phyloP scores from a whole-genome alignment of 768 basidiomycete genomes.

The Boletales sp. region DNA sequence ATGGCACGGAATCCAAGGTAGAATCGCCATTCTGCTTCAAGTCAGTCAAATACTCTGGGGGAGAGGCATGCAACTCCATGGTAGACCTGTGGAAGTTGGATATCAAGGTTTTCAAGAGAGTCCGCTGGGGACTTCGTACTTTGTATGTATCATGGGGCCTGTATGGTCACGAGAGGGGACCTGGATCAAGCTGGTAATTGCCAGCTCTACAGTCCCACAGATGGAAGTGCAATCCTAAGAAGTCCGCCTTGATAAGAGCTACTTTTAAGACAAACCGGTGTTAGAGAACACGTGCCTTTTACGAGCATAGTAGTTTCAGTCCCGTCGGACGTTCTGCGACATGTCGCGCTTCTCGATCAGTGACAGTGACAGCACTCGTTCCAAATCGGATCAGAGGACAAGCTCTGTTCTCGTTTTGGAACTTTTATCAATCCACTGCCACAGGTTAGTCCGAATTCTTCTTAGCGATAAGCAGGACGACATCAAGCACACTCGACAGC shows the following conservation, averaged over 20 bases:
- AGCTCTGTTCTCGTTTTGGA: no score
- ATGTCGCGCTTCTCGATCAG: no score
- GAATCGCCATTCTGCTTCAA: slow-evolving; percentile 9
- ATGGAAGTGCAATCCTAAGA: no score
- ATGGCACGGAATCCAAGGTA: slow-evolving; percentile 2
- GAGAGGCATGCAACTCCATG: slow-evolving; percentile 3
- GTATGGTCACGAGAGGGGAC: no score
- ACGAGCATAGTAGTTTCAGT: no score
- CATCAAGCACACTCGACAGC: slow-evolving; percentile 23
- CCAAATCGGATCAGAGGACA: no score
- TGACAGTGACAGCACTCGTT: no score
- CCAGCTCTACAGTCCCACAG: neutral
- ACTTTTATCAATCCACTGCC: neutral
- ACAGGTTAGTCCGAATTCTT: slow-evolving; percentile 2
- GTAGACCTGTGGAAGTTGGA: slow-evolving; percentile 3
- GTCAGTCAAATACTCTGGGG: slow-evolving; percentile 1
- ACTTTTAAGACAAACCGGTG: no score
- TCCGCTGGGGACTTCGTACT: neutral
- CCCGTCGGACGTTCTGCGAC: no score
- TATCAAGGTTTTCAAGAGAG: neutral
- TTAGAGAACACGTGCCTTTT: no score
- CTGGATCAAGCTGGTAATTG: no score
- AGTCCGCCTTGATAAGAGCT: no score
- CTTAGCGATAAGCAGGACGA: slow-evolving; percentile 18
- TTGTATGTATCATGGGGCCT: neutral